Evolutionary conservation across 345 rosid species (phyloP).

Genomic region (Adansonia digitata): DNA sequence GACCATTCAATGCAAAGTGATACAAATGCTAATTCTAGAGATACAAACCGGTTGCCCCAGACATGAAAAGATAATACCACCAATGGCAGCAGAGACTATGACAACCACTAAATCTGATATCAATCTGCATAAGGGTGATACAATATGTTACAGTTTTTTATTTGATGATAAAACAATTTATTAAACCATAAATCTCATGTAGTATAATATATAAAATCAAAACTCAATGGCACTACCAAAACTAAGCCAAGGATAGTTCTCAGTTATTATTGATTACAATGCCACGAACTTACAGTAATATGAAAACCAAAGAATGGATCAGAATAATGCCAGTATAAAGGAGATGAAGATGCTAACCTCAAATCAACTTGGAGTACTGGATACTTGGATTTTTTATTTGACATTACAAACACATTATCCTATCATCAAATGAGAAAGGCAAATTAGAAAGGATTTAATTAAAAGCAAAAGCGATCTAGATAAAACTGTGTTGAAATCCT

Average conservation of each 20-base stretch:
- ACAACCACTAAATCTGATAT: constrained; percentile 94
- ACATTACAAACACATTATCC: constrained; percentile 98
- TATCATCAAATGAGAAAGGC: constrained; percentile 23
- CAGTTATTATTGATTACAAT: neutral
- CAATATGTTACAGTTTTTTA: constrained; percentile 8
- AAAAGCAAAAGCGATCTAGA: neutral
- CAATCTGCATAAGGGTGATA: constrained; percentile 46
- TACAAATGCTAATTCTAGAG: constrained; percentile 12
- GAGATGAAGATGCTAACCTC: constrained; percentile 46
- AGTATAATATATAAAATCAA: constrained; percentile 9
- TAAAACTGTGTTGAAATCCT: neutral
- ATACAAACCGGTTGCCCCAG: constrained; percentile 94
- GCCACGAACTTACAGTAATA: neutral
- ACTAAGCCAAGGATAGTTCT: neutral
- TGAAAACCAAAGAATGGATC: neutral
- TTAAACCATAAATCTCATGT: constrained; percentile 18
- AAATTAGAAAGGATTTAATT: constrained; percentile 10
- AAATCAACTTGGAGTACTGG: constrained; percentile 97
- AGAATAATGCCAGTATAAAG: neutral
- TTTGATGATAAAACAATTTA: constrained; percentile 3
- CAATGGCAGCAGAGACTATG: constrained; percentile 98
- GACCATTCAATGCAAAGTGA: constrained; percentile 8
- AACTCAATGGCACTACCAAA: constrained; percentile 1
- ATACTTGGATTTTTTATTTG: constrained; percentile 95
- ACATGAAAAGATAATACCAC: constrained; percentile 91